Evolutionary conservation across 371 early-diverging fungal species (phyloP).

Genomic region (Lichtheimia corymbifera): DNA sequence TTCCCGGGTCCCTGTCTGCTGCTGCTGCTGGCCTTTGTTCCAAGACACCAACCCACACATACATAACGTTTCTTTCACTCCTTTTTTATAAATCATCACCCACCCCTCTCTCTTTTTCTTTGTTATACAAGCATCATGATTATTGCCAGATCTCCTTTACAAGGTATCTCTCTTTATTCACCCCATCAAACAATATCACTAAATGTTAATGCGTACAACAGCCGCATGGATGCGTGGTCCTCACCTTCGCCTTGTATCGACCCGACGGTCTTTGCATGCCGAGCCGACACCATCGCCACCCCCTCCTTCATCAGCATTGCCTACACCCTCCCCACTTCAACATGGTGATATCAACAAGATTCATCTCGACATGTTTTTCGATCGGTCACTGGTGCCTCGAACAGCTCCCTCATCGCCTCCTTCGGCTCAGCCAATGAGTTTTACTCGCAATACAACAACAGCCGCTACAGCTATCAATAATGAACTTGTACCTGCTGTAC

Average conservation of each 20-base stretch:
- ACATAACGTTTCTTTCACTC: too few species aligned
- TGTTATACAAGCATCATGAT: neutral
- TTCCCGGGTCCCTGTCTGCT: too few species aligned
- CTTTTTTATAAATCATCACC: neutral
- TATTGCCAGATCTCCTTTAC: neutral
- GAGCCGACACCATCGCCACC: neutral
- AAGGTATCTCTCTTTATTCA: neutral
- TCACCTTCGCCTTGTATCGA: neutral
- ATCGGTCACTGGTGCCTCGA: neutral
- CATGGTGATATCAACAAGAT: slow-evolving; percentile 1
- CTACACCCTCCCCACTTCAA: neutral
- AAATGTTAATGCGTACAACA: neutral
- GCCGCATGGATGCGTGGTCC: neutral
- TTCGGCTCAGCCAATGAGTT: neutral
- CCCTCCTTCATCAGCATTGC: neutral
- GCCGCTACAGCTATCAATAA: neutral
- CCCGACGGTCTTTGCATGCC: neutral
- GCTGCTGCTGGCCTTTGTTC: too few species aligned
- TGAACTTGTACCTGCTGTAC: neutral
- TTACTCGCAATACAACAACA: neutral
- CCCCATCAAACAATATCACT: neutral
- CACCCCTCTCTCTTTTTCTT: slow-evolving; percentile 1
- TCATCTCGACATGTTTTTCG: slow-evolving; percentile 10
- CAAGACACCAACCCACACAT: too few species aligned
- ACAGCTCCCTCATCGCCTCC: neutral